Evolutionary conservation across 345 rosid genomes (phyloP).

Genomic region (Camelina neglecta): DNA sequence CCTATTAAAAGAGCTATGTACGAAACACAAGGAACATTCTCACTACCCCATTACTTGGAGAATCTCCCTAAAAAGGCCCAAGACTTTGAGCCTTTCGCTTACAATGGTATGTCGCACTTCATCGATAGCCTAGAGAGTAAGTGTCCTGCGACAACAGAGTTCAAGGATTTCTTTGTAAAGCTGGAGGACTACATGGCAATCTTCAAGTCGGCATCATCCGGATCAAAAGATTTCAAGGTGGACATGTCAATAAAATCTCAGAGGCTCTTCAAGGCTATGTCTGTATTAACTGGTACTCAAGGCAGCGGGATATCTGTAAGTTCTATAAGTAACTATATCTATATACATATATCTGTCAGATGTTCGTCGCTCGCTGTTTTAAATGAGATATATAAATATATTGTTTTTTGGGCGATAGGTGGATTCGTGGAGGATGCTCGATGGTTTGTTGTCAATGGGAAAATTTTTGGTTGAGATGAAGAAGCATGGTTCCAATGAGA

Average conservation of each 20-base stretch:
- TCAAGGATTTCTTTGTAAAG: slow-evolving; percentile 28
- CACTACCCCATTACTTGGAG: slow-evolving; percentile 21
- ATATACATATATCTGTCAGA: no score
- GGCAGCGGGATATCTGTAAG: slow-evolving; percentile 8
- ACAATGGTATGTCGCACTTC: slow-evolving; percentile 33
- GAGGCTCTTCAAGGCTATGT: neutral
- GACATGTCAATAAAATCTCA: slow-evolving; percentile 1
- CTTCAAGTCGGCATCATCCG: slow-evolving; percentile 10
- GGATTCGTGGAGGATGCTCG: slow-evolving; percentile 12
- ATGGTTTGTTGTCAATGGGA: neutral
- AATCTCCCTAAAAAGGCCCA: slow-evolving; percentile 25
- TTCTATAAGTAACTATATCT: neutral
- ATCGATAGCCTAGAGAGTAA: slow-evolving; percentile 30
- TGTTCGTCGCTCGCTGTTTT: no score
- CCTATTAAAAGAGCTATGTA: slow-evolving; percentile 12
- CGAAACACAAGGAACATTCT: slow-evolving; percentile 33
- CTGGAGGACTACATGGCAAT: slow-evolving; percentile 14
- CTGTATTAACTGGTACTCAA: slow-evolving; percentile 6
- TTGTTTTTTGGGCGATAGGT: neutral
- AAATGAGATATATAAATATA: no score
- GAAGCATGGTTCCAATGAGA: slow-evolving; percentile 2
- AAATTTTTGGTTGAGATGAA: neutral
- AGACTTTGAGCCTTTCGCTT: slow-evolving; percentile 43
- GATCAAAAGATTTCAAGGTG: neutral
- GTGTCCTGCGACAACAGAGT: slow-evolving; percentile 29